Evolutionary conservation across 2,329 filamentous ascomycete genomes (phyloP), one percentile per base, ranked within the genome.

Genomic region (Phialocephala sp.): DNA sequence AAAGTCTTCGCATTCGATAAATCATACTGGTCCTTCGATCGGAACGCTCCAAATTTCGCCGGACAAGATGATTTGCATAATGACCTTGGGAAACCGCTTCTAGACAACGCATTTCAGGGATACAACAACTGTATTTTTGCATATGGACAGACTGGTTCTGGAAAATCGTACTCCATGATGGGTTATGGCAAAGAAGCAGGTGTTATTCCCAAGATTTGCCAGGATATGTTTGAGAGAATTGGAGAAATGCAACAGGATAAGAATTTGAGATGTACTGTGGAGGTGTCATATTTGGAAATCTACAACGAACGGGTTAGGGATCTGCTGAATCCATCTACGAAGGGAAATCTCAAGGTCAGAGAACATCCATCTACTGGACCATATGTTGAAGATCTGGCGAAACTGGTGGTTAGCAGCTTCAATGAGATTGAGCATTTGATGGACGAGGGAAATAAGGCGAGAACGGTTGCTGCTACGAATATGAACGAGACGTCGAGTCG

Each of bases 111-210:
- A 20, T 99, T 99, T 77, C 89, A 94, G 75, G 95, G 95, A 54
- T 99, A 98, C 83, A 98, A 99, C 84, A 99, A 98, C 79, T 99
- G 95, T 84, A 99, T 99, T 76, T 99, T 99, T 77, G 95, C 95
- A 15, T 99, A 99, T 77, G 95, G 95, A 20, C 95, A 99, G 82
- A 99, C 95, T 1, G 95, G 95, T 72, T 98, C 95, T 0, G 95
- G 95, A 80, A 99, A 99, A 81, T 97, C 93, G 18, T 99, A 99
- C 79, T 97, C 94, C 37, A 99, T 99, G 94, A 99, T 99, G 95
- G 95, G 95, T 58, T 99, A 98, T 80, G 95, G 95, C 62, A 91
- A 94, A 75, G 94, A 99, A 76, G 87, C 93, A 65, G 95, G 95
- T 78, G 95, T 99, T 69, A 98, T 98, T 68, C 95, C 96, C 55